phyloP scores from a whole-genome alignment of 768 basidiomycete genomes.

The Suillus discolor region DNA sequence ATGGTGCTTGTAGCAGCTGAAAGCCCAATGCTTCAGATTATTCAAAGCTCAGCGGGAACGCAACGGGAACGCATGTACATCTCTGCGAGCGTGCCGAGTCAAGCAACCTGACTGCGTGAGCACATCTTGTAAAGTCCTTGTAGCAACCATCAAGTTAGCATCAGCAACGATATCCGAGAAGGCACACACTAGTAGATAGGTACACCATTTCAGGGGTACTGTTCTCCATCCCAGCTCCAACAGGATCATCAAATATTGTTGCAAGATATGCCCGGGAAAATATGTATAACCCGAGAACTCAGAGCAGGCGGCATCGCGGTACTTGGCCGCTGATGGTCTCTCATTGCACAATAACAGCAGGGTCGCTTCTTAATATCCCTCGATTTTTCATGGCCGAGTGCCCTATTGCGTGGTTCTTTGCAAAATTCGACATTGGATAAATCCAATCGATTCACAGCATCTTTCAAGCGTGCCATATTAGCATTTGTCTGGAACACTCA shows the following conservation, averaged over 20 bases:
- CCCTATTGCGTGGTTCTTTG: slow-evolving; percentile 26
- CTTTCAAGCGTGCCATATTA: slow-evolving; percentile 23
- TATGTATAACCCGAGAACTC: slow-evolving; percentile 14
- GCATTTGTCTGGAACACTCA: slow-evolving; percentile 20
- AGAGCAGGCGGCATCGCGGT: slow-evolving; percentile 17
- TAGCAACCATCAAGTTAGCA: background rate
- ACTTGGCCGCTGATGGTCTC: background rate
- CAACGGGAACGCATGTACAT: too few species aligned
- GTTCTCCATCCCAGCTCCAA: slow-evolving; percentile 30
- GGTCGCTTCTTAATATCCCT: slow-evolving; percentile 11
- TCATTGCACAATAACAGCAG: background rate
- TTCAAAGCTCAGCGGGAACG: too few species aligned
- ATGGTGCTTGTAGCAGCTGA: background rate
- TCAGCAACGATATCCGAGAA: background rate
- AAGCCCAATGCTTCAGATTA: background rate
- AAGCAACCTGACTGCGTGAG: too few species aligned
- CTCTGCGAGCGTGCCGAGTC: too few species aligned
- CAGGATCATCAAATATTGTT: slow-evolving; percentile 11
- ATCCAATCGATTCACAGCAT: slow-evolving; percentile 11
- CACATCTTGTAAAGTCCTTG: slow-evolving; percentile 25
- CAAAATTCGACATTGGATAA: slow-evolving; percentile 24
- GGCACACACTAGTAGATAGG: slow-evolving; percentile 26
- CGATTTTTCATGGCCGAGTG: slow-evolving; percentile 28
- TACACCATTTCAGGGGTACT: slow-evolving; percentile 28
- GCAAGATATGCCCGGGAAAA: slow-evolving; percentile 26